Evolutionary conservation across 108 stramenopile genomes (phyloP), one percentile per base, ranked within the genome.

Genomic region (Skeletonema costatum): DNA sequence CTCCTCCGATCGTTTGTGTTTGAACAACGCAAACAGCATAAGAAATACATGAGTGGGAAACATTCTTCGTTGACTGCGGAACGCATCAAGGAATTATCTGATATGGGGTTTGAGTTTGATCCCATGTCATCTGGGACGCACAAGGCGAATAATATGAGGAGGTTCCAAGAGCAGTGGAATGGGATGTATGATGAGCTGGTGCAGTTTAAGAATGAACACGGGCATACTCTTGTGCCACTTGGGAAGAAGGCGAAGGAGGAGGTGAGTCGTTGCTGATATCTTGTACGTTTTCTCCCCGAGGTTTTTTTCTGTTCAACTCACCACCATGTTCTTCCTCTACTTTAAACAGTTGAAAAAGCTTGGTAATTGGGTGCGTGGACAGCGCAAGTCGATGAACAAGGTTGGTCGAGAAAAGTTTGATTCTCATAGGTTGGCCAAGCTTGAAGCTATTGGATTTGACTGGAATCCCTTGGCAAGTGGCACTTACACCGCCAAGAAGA

Each of bases 341-440:
- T 60, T 5, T 3, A n/a, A 2, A 61, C 6, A 31, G 63, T 11
- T 29, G 5, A 64, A 38, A 9, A 64, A 35, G 61, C 62, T 76
- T 30, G 75, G 60, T 31, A 76, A 76, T 31, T 76, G 75, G 75
- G 68, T 70, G 32, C 75, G 75, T 38, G 67, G 75, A 29, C 75
- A 76, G 41, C 67, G 75, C 46, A 76, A 76, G 58, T 46, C 41
- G 58, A 44, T 60, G 41, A 76, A 76, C 44, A 68, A 32, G 42
- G 60, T 63, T 10, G 75, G 75, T n/a, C 66, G 67, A 4, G 68
- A 69, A 6, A 68, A 59, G 10, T 76, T 76, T 59, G 41, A 53
- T 16, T 61, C 66, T 7, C 19, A 60, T 5, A 60, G 67, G 32
- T 32, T 76, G 32, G 59, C 60, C 10, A 68, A 60, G 19, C 61